Evolutionary conservation across 805 yeast genomes (phyloP), one percentile per base, ranked within the genome.

Genomic region (Blastobotrys muscicola): DNA sequence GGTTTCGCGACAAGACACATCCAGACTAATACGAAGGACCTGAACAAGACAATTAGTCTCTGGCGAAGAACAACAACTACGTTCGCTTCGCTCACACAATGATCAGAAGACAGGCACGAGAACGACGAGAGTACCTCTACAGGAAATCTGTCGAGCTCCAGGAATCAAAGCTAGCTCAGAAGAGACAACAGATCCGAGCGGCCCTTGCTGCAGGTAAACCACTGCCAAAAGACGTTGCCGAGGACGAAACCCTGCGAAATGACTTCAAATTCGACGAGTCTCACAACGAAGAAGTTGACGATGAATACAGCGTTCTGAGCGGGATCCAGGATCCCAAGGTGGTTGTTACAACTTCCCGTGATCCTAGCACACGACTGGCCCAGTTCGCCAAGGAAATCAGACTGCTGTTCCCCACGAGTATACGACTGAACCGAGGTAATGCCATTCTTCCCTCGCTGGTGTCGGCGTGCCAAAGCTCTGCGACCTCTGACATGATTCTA

Each of bases 81-180:
- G n/a, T n/a, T n/a, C n/a, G n/a, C n/a, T n/a, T n/a, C 26, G 26
- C 26, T 20, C 26, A 20, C 39, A 38, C 13, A 29, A 59, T 59
- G 96, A 65, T 86, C 45, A 77, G 98, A 65, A 78, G 86, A 69
- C 95, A 90, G 59, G 97, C 97, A 6, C 79, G 98, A 67, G 97
- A 92, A 62, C 76, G 98, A 68, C 78, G 94, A 63, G 97, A 92
- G 58, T 92, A 89, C 57, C 70, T 92, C 23, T 92, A 85, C 68
- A 75, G 86, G 41, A 87, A 89, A 60, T 85, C 96, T 0, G 77
- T 85, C 41, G 92, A 86, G 59, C 72, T 90, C 31, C 95, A 92
- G 61, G 97, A 92, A 51, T 82, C 95, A 8, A 76, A 82, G 15
- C 71, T 83, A 36, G 82, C 82, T 13, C 90, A 85, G 57, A 90